Evolutionary conservation across 352 stramenopile genomes (phyloP).

Genomic region (Albugo candida): DNA sequence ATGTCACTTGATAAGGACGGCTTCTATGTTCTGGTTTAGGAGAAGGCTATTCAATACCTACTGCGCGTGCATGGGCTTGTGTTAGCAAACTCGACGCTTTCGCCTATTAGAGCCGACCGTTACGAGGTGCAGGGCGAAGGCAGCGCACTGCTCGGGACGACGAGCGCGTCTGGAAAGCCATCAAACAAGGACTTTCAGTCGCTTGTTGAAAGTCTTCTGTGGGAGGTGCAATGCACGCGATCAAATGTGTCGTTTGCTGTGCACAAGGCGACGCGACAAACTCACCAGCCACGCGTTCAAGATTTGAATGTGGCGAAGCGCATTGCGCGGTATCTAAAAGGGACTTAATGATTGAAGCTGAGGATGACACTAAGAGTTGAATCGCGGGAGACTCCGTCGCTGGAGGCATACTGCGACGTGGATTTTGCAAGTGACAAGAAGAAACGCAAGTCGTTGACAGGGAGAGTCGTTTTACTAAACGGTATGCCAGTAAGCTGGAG

Average conservation of each 20-base stretch:
- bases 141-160: constrained; percentile 1
- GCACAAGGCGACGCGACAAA: constrained; percentile 4
- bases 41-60: constrained; percentile 2
- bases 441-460: constrained; percentile 9
- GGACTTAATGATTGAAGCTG: constrained; percentile 4
- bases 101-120: constrained; percentile 5
- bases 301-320: constrained; percentile 10
- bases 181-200: constrained; percentile 14
- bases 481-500: constrained; percentile 2
- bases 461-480: constrained; percentile 2
- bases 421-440: constrained; percentile 10
- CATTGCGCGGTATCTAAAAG: constrained; percentile 11
- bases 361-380: neutral
- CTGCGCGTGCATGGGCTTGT: too few relatives aligned
- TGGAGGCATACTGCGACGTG: constrained; percentile 6
- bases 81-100: constrained; percentile 7
- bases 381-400: neutral
- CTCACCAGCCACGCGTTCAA: constrained; percentile 1
- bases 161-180: constrained; percentile 1
- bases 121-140: constrained; percentile 4
- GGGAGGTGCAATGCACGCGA: constrained; percentile 10
- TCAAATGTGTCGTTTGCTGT: constrained; percentile 13
- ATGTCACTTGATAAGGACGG: constrained; percentile 1
- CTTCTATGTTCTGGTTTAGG: constrained; percentile 9
- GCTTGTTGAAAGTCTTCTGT: constrained; percentile 14